Conservation (phyloP, 2,329 filamentous ascomycete species). For the Sclerotinia spermophila region DNA sequence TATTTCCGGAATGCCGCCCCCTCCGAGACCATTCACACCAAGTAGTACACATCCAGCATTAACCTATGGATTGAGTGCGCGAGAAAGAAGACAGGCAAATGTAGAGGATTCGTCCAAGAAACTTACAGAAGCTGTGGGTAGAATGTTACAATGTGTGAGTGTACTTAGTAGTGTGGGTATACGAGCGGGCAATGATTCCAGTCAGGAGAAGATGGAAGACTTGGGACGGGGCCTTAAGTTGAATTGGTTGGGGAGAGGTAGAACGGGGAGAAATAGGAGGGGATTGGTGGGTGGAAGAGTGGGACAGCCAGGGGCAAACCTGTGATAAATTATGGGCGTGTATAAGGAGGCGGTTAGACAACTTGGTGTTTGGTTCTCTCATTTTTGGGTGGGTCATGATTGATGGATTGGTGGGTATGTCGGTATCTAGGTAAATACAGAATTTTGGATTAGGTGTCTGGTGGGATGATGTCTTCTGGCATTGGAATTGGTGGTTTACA, state of each 20-base stretch:
- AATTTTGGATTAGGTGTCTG: background rate
- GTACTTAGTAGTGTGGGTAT: conserved; percentile 72
- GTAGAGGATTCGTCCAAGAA: conserved; percentile 65
- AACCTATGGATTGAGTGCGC: conserved; percentile 8
- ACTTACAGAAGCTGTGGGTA: conserved; percentile 88
- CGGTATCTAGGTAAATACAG: background rate
- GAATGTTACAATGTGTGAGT: conserved; percentile 95
- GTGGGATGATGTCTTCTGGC: conserved; percentile 11
- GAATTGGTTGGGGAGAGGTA: conserved; percentile 89
- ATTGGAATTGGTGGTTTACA: background rate
- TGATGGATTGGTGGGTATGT: background rate
- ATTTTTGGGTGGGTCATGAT: background rate
- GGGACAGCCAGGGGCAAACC: background rate
- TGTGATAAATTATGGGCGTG: background rate
- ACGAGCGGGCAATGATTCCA: conserved; percentile 54
- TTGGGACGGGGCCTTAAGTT: conserved; percentile 86
- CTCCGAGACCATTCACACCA: conserved; percentile 35
- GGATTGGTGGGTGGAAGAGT: conserved; percentile 64
- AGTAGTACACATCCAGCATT: conserved; percentile 29
- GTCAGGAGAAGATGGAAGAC: conserved; percentile 75
- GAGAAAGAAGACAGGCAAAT: conserved; percentile 40
- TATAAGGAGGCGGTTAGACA: background rate
- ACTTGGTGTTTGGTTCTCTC: background rate
- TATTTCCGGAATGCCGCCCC: conserved; percentile 32
- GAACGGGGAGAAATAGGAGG: conserved; percentile 83